Conservation (phyloP, 106 monocot species). For the Dioscorea alata region DNA sequence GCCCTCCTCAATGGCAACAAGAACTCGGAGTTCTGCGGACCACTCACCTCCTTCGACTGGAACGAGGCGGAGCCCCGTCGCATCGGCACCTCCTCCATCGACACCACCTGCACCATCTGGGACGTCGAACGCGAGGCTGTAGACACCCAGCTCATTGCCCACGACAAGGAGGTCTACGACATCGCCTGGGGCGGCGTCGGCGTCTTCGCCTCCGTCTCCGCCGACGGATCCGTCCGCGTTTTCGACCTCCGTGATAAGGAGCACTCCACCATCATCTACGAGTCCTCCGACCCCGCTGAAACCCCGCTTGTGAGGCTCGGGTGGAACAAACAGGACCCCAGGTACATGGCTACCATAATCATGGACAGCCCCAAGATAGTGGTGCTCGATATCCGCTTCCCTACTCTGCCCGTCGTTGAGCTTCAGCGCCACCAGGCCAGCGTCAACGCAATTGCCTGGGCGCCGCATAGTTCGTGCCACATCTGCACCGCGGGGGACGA, state of each 20-base stretch:
- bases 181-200: conserved; percentile 99
- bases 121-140: conserved; percentile 90
- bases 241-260: conserved; percentile 98
- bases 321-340: conserved; percentile 98
- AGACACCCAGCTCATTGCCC: conserved; percentile 95
- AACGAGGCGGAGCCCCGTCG: conserved; percentile 94
- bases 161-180: conserved; percentile 95
- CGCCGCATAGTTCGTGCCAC: conserved; percentile 94
- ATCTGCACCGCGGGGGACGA: conserved; percentile 98
- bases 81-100: conserved; percentile 87
- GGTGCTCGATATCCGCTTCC: conserved; percentile 91
- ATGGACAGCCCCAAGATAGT: conserved; percentile 98
- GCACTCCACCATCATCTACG: conserved; percentile 98
- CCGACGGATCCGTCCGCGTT: conserved; percentile 92
- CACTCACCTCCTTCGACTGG: conserved; percentile 98
- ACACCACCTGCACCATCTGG: conserved; percentile 97
- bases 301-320: conserved; percentile 85
- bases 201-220: conserved; percentile 95
- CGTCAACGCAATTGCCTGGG: conserved; percentile 96
- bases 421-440: conserved; percentile 85
- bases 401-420: conserved; percentile 92
- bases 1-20: conserved; percentile 79
- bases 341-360: conserved; percentile 97
- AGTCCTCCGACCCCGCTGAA: conserved; percentile 77
- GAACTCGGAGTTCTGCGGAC: conserved; percentile 93